Evolutionary conservation across 1,284 basidiomycete species (phyloP).

Genomic region (Ceratorhiza oryzae-sativae): DNA sequence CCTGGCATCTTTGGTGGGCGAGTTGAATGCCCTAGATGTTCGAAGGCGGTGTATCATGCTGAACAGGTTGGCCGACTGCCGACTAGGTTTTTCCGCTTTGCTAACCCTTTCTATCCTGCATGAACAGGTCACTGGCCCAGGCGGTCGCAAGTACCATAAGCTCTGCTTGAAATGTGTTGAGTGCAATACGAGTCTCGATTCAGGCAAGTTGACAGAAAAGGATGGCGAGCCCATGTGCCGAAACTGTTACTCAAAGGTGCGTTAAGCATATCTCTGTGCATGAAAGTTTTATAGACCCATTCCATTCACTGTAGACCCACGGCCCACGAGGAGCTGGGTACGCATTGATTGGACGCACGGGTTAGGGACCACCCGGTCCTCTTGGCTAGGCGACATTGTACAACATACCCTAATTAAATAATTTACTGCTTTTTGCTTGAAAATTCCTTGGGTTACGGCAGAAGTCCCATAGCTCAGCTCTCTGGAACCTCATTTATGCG

Average conservation of each 20-base stretch:
- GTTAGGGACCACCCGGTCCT: slow-evolving; percentile 41
- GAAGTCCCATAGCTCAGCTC: no score
- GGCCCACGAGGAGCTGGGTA: slow-evolving; percentile 77
- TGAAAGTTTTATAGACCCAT: slow-evolving; percentile 26
- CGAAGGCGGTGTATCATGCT: slow-evolving; percentile 44
- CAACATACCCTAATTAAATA: slow-evolving; percentile 33
- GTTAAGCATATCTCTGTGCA: slow-evolving; percentile 20
- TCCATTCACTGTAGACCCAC: slow-evolving; percentile 48
- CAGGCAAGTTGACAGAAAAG: slow-evolving; percentile 72
- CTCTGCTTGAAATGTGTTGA: slow-evolving; percentile 73
- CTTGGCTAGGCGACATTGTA: neutral
- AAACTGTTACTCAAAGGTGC: slow-evolving; percentile 75
- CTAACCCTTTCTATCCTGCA: neutral
- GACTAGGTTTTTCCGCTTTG: neutral
- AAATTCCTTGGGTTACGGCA: no score
- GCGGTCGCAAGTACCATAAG: slow-evolving; percentile 78
- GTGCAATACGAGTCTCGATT: slow-evolving; percentile 70
- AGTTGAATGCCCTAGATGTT: slow-evolving; percentile 43
- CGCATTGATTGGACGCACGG: slow-evolving; percentile 70
- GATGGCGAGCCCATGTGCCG: slow-evolving; percentile 73
- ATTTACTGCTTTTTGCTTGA: neutral
- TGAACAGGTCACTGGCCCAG: slow-evolving; percentile 63
- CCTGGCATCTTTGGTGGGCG: slow-evolving; percentile 36
- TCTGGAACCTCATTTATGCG: no score
- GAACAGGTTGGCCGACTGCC: slow-evolving; percentile 40